Evolutionary conservation across 805 yeast genomes (phyloP).

Genomic region (Yarrowia yakushimensis): DNA sequence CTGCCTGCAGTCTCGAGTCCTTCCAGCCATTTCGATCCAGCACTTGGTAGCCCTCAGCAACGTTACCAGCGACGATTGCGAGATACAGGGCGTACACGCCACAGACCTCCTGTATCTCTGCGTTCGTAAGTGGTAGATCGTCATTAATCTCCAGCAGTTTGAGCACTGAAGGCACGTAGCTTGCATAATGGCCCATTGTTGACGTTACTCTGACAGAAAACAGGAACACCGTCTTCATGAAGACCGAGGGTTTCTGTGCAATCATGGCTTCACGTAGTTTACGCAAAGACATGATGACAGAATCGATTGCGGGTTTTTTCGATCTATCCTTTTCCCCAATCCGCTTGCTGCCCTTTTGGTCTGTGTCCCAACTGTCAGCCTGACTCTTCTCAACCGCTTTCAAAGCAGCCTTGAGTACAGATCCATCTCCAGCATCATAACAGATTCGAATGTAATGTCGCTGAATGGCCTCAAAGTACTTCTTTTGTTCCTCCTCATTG

Average conservation of each 20-base stretch:
- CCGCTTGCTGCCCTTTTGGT: background rate
- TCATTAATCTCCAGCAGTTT: constrained; percentile 40
- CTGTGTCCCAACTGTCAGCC: background rate
- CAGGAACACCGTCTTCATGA: constrained; percentile 47
- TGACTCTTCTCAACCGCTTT: constrained; percentile 3
- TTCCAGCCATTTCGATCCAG: constrained; percentile 25
- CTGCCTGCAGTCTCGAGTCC: constrained; percentile 10
- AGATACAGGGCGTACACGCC: constrained; percentile 46
- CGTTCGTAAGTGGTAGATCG: constrained; percentile 31
- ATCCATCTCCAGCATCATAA: background rate
- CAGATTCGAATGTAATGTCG: constrained; percentile 23
- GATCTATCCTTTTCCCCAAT: background rate
- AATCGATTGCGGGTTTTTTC: constrained; percentile 20
- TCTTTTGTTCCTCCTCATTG: constrained; percentile 24
- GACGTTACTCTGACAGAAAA: constrained; percentile 48
- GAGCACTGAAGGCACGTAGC: constrained; percentile 53
- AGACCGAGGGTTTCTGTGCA: constrained; percentile 39
- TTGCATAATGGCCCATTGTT: constrained; percentile 48
- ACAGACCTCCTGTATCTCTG: constrained; percentile 44
- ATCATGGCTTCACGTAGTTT: constrained; percentile 57
- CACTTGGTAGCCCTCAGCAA: constrained; percentile 29
- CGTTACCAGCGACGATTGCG: constrained; percentile 29
- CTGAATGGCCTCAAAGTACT: constrained; percentile 8
- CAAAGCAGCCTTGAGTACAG: background rate
- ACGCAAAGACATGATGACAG: constrained; percentile 24